Conservation (phyloP, 164 flowering plant genomes). For the Buxus sempervirens region DNA sequence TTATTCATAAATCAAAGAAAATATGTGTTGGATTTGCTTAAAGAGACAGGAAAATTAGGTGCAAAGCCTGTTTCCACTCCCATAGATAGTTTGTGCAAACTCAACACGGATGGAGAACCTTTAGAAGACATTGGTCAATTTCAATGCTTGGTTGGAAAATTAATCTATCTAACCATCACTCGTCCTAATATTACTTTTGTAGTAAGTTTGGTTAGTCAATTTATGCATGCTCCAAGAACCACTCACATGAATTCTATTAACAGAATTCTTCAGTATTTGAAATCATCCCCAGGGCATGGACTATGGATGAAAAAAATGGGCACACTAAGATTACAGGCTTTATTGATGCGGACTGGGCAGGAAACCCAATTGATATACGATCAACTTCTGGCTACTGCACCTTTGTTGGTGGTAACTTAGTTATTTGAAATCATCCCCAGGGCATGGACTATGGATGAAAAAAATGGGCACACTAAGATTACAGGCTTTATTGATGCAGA, state of each 20-base stretch:
- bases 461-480: not conserved
- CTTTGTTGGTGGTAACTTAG: not conserved
- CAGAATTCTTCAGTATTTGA: not conserved
- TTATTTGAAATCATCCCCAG: not conserved
- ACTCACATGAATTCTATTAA: not conserved
- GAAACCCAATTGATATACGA: not conserved
- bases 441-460: not conserved
- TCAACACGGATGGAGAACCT: not conserved
- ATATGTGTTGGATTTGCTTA: not conserved
- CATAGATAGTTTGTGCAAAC: not conserved
- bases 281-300: not conserved
- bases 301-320: not conserved
- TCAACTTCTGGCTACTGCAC: not conserved
- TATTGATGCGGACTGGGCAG: not conserved
- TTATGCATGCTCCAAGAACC: not conserved
- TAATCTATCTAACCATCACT: constrained; percentile 2
- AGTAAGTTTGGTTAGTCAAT: not conserved
- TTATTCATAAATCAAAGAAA: not conserved
- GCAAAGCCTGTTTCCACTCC: not conserved
- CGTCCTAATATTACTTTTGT: not conserved
- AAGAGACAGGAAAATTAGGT: not conserved
- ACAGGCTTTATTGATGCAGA: not conserved
- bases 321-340: not conserved
- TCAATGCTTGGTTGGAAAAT: not conserved
- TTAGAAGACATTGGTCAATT: not conserved